Evolutionary conservation across 495 filamentous ascomycete genomes (phyloP).

Genomic region (Daldinia grandis): DNA sequence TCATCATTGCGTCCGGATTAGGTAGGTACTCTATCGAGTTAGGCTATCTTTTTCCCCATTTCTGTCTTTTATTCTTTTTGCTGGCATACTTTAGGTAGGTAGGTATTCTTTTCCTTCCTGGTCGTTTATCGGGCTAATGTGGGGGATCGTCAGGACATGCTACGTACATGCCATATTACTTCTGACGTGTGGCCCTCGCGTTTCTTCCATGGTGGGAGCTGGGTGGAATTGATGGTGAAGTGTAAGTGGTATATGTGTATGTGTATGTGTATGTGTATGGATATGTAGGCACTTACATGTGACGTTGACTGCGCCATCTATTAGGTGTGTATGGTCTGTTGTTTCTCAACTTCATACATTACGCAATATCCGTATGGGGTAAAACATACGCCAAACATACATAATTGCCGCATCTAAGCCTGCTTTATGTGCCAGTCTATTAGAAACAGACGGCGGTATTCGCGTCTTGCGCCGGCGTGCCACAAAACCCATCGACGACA

Average conservation of each 20-base stretch:
- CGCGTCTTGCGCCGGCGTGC: not conserved
- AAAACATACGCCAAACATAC: not conserved
- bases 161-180: not conserved
- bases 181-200: conserved; percentile 18
- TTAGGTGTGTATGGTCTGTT: too few relatives aligned
- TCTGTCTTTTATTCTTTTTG: not conserved
- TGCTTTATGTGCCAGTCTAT: not conserved
- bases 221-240: not conserved
- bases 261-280: not conserved
- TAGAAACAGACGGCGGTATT: not conserved
- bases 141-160: conserved; percentile 25
- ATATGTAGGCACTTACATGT: conserved; percentile 15
- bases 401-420: not conserved
- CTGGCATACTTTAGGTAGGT: too few relatives aligned
- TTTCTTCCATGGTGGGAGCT: not conserved
- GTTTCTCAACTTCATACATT: not conserved
- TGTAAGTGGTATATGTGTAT: not conserved
- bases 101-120: not conserved
- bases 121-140: conserved; percentile 7
- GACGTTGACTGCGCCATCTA: conserved; percentile 23
- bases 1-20: conserved; percentile 8
- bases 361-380: not conserved
- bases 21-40: conserved; percentile 13
- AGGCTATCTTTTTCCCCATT: not conserved
- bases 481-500: not conserved